Base-by-base conservation (phyloP, 176 grass and related monocot genomes). In the Rhipidocladum racemiflorum region DNA sequence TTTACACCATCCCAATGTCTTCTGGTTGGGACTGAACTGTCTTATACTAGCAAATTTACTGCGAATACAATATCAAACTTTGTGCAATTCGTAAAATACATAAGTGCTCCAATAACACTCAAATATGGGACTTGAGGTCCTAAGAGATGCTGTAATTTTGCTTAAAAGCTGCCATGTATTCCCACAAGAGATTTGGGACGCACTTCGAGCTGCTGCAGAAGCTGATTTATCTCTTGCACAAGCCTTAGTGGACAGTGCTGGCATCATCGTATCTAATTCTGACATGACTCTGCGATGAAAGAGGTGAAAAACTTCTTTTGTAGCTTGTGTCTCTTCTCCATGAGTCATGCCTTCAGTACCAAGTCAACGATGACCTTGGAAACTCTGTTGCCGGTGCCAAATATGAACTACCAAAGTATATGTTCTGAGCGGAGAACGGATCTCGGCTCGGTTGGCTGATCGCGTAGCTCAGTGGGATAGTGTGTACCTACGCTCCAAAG, bases 351-450 rank as follows among this genome's bases (percentile, higher is more conserved):
- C 77, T 67, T 35, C 25, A 36, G 24, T 20, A 63, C 14, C 42
- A 57, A 61, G 76, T 61, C 57, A 27, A 27, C 57, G 14, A 81
- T 74, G 27, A 5, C 55, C 43, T 63, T 82, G 49, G 40, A 81
- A 70, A 35, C 61, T 70, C 12, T 86, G 53, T 61, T 88, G 71
- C 85, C 95, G 95, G 95, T 84, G 92, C 87, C 61, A 98, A 95
- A 76, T 98, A 98, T 72, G 92, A 98, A 77, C 74, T 98, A 55
- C 95, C 95, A 16, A 98, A 93, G 74, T 93, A n/a, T n/a, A 94
- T 79, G 86, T 95, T 84, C 74, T 95, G 72, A 98, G 90, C 9
- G 92, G 95, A 71, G n/a, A n/a, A n/a, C n/a, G n/a, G n/a, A n/a
- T n/a, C n/a, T n/a, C n/a, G n/a, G n/a, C n/a, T n/a, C n/a, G n/a